These are phyloP conservation scores for Populus davidiana DNA, from an alignment of 345 rosid species.

Conservation along the genomic window DNA sequence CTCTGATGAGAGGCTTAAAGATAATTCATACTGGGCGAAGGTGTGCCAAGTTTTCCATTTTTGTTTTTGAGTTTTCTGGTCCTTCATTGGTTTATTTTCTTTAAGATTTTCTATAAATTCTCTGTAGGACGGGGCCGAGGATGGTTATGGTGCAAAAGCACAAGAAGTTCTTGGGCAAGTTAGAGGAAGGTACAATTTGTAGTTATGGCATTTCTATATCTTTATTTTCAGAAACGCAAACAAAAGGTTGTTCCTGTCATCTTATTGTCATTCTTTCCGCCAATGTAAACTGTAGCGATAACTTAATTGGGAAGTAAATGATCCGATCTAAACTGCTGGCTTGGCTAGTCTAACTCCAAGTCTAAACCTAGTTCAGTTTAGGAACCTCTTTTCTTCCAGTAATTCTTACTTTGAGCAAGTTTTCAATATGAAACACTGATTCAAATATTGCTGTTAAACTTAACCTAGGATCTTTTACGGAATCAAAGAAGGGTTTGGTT, in stretches of 20 bases:
- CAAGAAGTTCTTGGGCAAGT: constrained; percentile 94
- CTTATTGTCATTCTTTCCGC: background rate
- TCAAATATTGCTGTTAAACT: background rate
- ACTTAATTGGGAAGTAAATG: background rate
- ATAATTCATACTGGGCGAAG: constrained; percentile 96
- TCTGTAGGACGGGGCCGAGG: constrained; percentile 69
- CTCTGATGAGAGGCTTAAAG: constrained; percentile 69
- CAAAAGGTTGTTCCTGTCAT: background rate
- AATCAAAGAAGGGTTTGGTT: background rate
- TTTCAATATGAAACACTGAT: background rate
- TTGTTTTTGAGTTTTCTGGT: background rate
- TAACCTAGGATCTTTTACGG: background rate
- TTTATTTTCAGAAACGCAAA: background rate
- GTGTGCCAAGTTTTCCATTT: constrained; percentile 28
- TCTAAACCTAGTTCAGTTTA: background rate
- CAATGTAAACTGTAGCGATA: background rate
- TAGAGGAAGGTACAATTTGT: constrained; percentile 66
- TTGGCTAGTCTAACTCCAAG: background rate
- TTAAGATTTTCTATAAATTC: background rate
- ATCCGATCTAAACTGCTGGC: background rate
- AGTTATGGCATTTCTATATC: background rate
- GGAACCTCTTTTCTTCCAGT: background rate
- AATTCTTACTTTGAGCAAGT: background rate
- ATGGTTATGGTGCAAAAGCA: constrained; percentile 94
- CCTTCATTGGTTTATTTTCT: background rate